Evolutionary conservation across 73 alveolate genomes (phyloP).

Genomic region (Paramecium biaurelia): DNA sequence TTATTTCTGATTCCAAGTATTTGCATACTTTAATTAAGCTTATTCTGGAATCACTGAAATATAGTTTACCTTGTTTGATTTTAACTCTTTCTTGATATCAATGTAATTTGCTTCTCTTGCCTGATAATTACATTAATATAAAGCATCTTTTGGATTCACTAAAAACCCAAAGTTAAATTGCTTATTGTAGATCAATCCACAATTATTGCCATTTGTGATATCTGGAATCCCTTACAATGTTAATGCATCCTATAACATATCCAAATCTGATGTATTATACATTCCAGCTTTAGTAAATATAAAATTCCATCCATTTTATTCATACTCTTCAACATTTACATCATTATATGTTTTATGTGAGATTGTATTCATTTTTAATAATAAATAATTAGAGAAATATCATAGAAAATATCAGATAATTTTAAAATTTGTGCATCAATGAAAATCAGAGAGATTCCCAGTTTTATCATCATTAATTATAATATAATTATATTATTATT

Average conservation of each 20-base stretch:
- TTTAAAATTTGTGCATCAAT: slow-evolving; percentile 12
- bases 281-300: slow-evolving; percentile 55
- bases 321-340: slow-evolving; percentile 49
- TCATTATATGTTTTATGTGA: slow-evolving; percentile 16
- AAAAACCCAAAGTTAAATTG: slow-evolving; percentile 37
- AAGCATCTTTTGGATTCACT: slow-evolving; percentile 61
- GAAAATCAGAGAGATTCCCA: slow-evolving; percentile 56
- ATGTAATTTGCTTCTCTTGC: slow-evolving; percentile 22
- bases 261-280: slow-evolving; percentile 55
- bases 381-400: neutral
- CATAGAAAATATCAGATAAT: neutral
- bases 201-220: slow-evolving; percentile 57
- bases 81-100: slow-evolving; percentile 6
- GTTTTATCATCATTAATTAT: slow-evolving; percentile 28
- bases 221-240: slow-evolving; percentile 61
- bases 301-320: slow-evolving; percentile 62
- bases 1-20: slow-evolving; percentile 75
- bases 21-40: slow-evolving; percentile 74
- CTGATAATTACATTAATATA: slow-evolving; percentile 52
- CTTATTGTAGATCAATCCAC: slow-evolving; percentile 35
- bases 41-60: slow-evolving; percentile 75
- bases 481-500: neutral
- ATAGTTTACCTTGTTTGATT: slow-evolving; percentile 67
- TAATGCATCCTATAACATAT: slow-evolving; percentile 47
- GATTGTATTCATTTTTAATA: slow-evolving; percentile 18